Evolutionary conservation across 768 basidiomycete species (phyloP).

Genomic region (Suillus brevipes): DNA sequence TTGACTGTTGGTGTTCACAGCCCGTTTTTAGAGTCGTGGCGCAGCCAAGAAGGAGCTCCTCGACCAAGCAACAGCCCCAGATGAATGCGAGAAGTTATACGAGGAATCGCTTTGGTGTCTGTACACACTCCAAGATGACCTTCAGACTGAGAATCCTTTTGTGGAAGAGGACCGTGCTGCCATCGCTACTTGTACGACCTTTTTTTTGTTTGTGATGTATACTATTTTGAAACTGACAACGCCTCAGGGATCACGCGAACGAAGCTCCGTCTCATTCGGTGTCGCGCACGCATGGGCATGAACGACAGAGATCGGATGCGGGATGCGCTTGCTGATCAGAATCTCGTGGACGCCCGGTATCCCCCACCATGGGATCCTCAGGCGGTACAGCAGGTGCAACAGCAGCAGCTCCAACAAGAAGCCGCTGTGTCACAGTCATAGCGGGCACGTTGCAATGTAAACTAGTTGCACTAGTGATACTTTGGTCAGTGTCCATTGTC

Average conservation of each 20-base stretch:
- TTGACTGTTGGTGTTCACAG: background rate
- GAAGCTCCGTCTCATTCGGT: conserved; percentile 78
- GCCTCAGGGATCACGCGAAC: conserved; percentile 78
- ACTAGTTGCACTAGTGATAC: background rate
- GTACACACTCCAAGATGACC: conserved; percentile 88
- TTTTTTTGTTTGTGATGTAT: conserved; percentile 9
- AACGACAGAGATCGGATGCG: conserved; percentile 67
- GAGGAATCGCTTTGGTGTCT: conserved; percentile 95
- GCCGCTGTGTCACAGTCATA: background rate
- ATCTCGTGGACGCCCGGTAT: conserved; percentile 67
- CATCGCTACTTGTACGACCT: conserved; percentile 67
- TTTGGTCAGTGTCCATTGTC: background rate
- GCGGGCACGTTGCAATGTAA: background rate
- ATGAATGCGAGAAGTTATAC: conserved; percentile 91
- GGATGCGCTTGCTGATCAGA: conserved; percentile 78
- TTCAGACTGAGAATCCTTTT: conserved; percentile 81
- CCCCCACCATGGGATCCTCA: conserved; percentile 74
- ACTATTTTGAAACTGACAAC: background rate
- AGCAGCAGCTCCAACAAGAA: conserved; percentile 19
- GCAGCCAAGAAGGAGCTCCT: conserved; percentile 90
- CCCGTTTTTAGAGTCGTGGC: conserved; percentile 69
- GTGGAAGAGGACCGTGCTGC: conserved; percentile 81
- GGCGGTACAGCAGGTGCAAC: conserved; percentile 32
- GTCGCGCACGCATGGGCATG: conserved; percentile 77
- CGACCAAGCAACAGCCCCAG: conserved; percentile 70